Evolutionary conservation across 73 alveolate species (phyloP).

Genomic region (Paramecium bursaria): DNA sequence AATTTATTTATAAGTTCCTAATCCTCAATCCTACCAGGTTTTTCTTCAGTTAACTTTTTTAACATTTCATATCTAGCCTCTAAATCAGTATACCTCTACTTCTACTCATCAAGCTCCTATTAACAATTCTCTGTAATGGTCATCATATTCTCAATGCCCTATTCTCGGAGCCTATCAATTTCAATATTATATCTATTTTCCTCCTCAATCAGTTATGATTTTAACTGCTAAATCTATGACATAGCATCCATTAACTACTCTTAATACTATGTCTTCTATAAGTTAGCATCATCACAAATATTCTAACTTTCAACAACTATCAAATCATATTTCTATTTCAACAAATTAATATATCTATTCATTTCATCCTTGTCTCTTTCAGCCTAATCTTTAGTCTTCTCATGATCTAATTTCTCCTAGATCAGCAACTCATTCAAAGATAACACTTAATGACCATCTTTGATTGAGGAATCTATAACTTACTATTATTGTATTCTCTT

Average conservation of each 20-base stretch:
- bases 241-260: not conserved
- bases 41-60: not conserved
- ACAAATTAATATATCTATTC: not conserved
- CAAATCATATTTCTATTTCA: not conserved
- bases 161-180: not conserved
- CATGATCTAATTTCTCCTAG: not conserved
- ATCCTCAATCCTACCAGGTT: not conserved
- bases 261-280: not conserved
- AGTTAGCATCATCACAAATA: not conserved
- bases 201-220: constrained; percentile 17
- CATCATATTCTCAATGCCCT: not conserved
- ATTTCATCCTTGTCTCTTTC: not conserved
- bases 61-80: not conserved
- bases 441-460: not conserved
- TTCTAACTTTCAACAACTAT: not conserved
- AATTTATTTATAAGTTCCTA: not conserved
- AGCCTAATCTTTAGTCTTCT: constrained; percentile 6
- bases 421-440: constrained; percentile 4
- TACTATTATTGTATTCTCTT: not conserved
- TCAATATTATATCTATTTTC: not conserved
- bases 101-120: constrained; percentile 16
- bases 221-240: not conserved
- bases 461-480: not conserved
- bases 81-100: not conserved
- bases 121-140: constrained; percentile 7